Conservation (phyloP, 176 grass and related monocot genomes). For the Panicum miliaceum region DNA sequence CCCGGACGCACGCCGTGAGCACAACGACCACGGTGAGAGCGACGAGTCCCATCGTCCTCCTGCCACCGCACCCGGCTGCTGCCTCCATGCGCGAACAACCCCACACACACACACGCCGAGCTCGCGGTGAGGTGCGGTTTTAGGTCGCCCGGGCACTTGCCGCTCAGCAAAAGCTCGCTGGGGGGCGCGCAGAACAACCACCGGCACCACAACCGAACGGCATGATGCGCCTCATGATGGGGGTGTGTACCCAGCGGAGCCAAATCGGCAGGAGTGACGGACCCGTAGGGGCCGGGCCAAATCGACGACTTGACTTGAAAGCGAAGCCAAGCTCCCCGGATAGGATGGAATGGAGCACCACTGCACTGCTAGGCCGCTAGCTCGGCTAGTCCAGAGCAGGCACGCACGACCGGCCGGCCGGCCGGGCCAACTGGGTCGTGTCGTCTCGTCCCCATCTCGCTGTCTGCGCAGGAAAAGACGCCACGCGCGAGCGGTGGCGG, state of each 20-base stretch:
- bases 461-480: slow-evolving; percentile 14
- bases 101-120: not conserved
- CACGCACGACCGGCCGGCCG: not conserved
- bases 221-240: slow-evolving; percentile 76
- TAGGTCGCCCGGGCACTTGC: slow-evolving; percentile 44
- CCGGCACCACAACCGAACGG: slow-evolving; percentile 64
- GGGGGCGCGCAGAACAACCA: slow-evolving; percentile 54
- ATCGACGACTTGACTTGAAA: slow-evolving; percentile 68
- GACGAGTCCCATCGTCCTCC: not conserved
- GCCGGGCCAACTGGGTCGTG: not conserved
- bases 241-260: slow-evolving; percentile 42
- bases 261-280: slow-evolving; percentile 30
- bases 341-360: not conserved
- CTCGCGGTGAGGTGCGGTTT: slow-evolving; percentile 52
- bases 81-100: slow-evolving; percentile 26
- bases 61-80: not conserved
- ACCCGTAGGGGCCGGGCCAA: not conserved
- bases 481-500: not conserved
- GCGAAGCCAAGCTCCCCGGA: slow-evolving; percentile 49
- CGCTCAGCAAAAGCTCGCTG: slow-evolving; percentile 41
- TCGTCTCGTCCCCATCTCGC: not conserved
- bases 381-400: slow-evolving; percentile 10
- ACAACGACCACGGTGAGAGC: slow-evolving; percentile 40
- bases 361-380: not conserved
- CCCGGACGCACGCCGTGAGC: slow-evolving; percentile 41